Evolutionary conservation across 2,329 filamentous ascomycete genomes (phyloP), one percentile per base, ranked within the genome.

Genomic region (Coniochaeta sp.): DNA sequence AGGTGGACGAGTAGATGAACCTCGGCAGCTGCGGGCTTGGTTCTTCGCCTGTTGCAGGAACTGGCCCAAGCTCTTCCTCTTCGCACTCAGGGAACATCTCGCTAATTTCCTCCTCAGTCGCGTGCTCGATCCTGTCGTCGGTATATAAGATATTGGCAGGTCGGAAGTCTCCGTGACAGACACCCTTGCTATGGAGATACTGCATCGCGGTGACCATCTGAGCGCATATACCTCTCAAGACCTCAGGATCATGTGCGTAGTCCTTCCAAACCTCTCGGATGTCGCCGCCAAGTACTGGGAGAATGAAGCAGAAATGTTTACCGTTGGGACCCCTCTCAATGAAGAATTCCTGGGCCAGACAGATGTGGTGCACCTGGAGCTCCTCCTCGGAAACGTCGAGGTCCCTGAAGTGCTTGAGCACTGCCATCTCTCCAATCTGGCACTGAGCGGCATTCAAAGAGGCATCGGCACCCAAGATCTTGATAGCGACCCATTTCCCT

Each of bases 91-190:
- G 8, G 2, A 58, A 32, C 6, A 54, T 12, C 14, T 30, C 22
- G 7, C 48, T 6, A 4, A 58, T 31, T 7, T 42, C 22, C 10
- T 48, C 52, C 9, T 56, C 51, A 1, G 52, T 32, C 26, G 50
- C 53, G 6, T 47, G 20, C 18, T 55, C 53, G 14, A 51, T 49
- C 40, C 10, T 20, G 9, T 16, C 22, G 3, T 55, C 46, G 2
- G 42, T 51, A 20, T 52, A 22, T 3, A 56, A 12, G 40, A 55
- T 51, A 30, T 55, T 57, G 22, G 35, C 22, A 4, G 47, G 22
- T 3, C 57, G 51, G 35, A 57, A 57, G 38, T 59, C 54, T 18
- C 54, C 57, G 22, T 59, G 54, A 26, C 54, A 57, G 8, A 56
- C 30, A 1, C 28, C 35, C 3, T 22, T 51, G 6, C 48, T 38